phyloP scores from a whole-genome alignment of 306 rosid species.

The Trifolium pratense region DNA sequence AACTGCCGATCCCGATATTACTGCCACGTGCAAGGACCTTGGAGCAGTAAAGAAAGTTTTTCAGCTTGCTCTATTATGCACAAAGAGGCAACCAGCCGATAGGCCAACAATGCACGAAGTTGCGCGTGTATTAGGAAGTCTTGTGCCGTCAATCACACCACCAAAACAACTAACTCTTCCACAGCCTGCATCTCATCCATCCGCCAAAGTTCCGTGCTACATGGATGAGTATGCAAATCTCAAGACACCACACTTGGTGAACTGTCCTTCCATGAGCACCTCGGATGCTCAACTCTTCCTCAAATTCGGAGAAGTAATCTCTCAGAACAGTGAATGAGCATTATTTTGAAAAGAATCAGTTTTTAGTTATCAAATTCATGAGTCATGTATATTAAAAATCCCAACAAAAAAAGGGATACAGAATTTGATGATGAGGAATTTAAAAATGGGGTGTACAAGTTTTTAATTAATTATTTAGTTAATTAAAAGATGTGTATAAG shows the following conservation, averaged over 20 bases:
- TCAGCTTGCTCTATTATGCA: slow-evolving; percentile 87
- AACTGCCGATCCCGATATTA: slow-evolving; percentile 78
- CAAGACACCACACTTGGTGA: slow-evolving; percentile 74
- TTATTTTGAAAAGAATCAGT: slow-evolving; percentile 2
- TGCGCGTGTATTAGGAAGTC: slow-evolving; percentile 73
- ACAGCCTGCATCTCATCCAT: slow-evolving; percentile 46
- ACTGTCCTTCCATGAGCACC: slow-evolving; percentile 87
- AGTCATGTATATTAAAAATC: slow-evolving; percentile 22
- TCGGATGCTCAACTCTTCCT: slow-evolving; percentile 90
- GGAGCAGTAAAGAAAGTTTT: slow-evolving; percentile 82
- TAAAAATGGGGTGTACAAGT: slow-evolving; percentile 24
- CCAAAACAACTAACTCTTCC: slow-evolving; percentile 31
- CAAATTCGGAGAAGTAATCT: slow-evolving; percentile 92
- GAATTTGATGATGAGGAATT: slow-evolving; percentile 20
- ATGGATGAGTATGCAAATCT: slow-evolving; percentile 83
- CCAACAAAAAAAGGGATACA: neutral
- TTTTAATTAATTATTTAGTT: neutral
- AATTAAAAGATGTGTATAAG: slow-evolving; percentile 47
- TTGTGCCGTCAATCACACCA: slow-evolving; percentile 44
- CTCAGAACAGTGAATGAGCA: slow-evolving; percentile 73
- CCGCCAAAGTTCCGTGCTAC: slow-evolving; percentile 65
- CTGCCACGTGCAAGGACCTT: slow-evolving; percentile 77
- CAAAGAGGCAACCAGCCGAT: slow-evolving; percentile 79
- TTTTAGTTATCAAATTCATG: neutral
- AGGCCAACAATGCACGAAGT: slow-evolving; percentile 95